Evolutionary conservation across 2,329 filamentous ascomycete species (phyloP), one percentile per base, ranked within the genome.

Genomic region (Gnomoniopsis smithogilvyi): DNA sequence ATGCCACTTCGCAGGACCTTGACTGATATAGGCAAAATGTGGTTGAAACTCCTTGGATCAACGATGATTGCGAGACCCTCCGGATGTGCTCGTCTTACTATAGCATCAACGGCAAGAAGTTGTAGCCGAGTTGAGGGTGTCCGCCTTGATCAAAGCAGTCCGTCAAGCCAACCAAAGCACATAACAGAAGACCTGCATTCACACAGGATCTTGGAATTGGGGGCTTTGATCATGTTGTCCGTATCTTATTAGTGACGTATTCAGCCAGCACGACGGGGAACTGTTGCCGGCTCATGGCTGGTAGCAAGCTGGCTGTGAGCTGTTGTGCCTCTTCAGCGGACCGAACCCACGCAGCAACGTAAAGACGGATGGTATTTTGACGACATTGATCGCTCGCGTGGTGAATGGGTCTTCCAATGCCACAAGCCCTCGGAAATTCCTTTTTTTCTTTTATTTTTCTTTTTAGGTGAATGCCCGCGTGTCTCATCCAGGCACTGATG

Each of bases 1-100:
- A 43, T 45, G 15, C 22, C 46, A 26, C 43, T 36, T 26, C 22
- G 26, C 14, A 30, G 59, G 22, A 45, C 41, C 48, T 58, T 38
- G 47, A 57, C 17, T 43, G 43, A 54, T 17, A 49, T 51, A 51
- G 46, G 30, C 47, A 46, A 54, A 54, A 54, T 54, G 43, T 46
- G 51, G 51, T 54, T 46, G 38, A 54, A 54, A 46, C 38, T 30
- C 21, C n/a, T 50, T 19, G 17, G 41, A 21, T 54, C 22, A 36
- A 41, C 49, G 36, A 49, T 45, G 36, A 49, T 45, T 53, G 30
- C 45, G 21, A 24, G 30, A 50, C 34, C 17, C 46, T 36, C 26
- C 45, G 38, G n/a, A 38, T 38, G 30, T 36, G 12, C 48, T 34
- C 21, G 36, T n/a, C n/a, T n/a, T n/a, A n/a, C n/a, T n/a, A n/a